These are phyloP conservation scores for Calonectria pauciramosa DNA, from an alignment of 2,329 filamentous ascomycete species.

Conservation along the genomic window DNA sequence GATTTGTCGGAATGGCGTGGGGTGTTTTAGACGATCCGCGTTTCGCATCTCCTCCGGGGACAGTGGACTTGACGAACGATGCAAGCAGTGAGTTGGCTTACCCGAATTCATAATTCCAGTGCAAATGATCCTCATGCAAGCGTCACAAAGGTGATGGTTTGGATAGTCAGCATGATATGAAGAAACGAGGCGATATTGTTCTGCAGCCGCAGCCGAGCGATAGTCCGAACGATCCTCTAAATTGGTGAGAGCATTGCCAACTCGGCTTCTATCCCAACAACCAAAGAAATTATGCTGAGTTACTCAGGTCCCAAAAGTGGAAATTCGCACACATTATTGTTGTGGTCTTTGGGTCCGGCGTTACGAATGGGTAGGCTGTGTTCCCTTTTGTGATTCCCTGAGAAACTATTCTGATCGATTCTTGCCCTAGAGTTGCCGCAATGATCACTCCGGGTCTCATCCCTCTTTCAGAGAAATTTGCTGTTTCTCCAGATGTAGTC, in stretches of 20 bases:
- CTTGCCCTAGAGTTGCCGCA: neutral
- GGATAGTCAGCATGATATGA: neutral
- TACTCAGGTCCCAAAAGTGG: neutral
- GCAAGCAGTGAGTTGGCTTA: neutral
- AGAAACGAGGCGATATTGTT: neutral
- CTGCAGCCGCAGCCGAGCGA: neutral
- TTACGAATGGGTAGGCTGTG: neutral
- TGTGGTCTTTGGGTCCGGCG: neutral
- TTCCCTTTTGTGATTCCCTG: neutral
- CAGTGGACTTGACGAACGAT: neutral
- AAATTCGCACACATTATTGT: neutral
- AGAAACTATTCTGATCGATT: neutral
- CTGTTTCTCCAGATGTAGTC: neutral
- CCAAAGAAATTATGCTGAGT: neutral
- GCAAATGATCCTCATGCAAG: neutral
- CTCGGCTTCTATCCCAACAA: neutral
- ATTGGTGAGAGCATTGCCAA: neutral
- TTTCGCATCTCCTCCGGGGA: neutral
- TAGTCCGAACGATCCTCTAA: neutral
- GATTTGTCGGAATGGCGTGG: neutral
- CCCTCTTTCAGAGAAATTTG: neutral
- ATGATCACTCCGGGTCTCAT: neutral
- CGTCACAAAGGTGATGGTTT: neutral
- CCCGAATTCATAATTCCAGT: neutral
- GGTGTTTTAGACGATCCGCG: neutral